A percentile compares a stretch with the other conserved stretches of the same genome.
Conservation (phyloP, 176 grass and related monocot genomes). For the Carex scoparia region DNA sequence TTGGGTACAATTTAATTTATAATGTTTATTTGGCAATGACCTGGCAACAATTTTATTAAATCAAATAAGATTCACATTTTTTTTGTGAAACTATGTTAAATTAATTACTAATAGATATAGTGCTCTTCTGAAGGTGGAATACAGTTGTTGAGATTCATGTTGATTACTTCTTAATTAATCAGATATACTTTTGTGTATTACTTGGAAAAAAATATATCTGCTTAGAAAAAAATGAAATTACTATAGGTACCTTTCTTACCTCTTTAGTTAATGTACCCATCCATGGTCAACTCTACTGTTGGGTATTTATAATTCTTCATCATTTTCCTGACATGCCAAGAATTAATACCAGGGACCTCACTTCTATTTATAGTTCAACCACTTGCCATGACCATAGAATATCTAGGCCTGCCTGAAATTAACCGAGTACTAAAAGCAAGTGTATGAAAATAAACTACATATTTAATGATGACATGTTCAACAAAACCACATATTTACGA, state of each 20-base stretch:
- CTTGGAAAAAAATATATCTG: neutral
- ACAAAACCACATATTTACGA: neutral
- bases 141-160: neutral
- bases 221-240: neutral
- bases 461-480: neutral
- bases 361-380: neutral
- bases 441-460: neutral
- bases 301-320: neutral
- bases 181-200: neutral
- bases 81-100: neutral
- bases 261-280: neutral
- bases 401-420: neutral
- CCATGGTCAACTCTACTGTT: neutral
- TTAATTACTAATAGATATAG: neutral
- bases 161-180: neutral
- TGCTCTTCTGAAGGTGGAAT: neutral
- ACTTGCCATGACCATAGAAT: neutral
- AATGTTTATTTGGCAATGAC: neutral
- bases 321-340: neutral
- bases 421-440: neutral
- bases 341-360: neutral
- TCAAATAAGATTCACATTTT: neutral
- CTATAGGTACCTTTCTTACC: neutral
- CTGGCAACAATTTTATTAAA: neutral
- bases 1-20: neutral